Conservation (phyloP, 805 yeast species). For the Monosporozyma solicola region DNA sequence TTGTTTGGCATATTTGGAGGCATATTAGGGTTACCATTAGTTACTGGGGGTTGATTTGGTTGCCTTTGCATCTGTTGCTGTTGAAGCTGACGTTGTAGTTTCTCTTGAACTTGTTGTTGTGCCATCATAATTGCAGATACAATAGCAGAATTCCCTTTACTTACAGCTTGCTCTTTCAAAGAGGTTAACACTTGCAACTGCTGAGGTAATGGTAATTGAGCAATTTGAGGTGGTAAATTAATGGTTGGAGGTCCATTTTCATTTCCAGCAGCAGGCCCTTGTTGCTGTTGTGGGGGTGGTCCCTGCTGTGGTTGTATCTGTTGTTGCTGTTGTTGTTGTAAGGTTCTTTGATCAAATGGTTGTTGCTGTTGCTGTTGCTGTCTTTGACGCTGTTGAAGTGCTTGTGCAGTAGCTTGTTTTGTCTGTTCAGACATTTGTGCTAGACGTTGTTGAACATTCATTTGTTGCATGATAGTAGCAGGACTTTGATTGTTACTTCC, state of each 20-base stretch:
- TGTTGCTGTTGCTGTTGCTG: background rate
- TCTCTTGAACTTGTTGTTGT: constrained; percentile 25
- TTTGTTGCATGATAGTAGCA: constrained; percentile 5
- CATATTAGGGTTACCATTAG: background rate
- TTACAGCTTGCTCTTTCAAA: constrained; percentile 28
- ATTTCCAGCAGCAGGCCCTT: background rate
- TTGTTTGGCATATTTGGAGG: background rate
- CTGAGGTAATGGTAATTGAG: constrained; percentile 26
- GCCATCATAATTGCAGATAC: constrained; percentile 24
- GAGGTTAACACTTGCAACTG: constrained; percentile 26
- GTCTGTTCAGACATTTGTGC: constrained; percentile 4
- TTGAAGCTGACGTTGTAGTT: constrained; percentile 14
- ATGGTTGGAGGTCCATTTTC: constrained; percentile 8
- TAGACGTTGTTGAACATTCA: constrained; percentile 8
- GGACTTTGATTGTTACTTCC: background rate
- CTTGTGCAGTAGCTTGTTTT: constrained; percentile 1
- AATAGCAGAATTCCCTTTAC: constrained; percentile 25
- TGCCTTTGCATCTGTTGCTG: background rate
- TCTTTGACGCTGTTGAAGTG: constrained; percentile 1
- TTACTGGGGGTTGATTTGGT: background rate
- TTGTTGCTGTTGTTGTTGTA: background rate
- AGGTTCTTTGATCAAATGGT: background rate
- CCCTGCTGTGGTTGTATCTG: background rate
- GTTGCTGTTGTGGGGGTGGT: background rate
- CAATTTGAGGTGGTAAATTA: constrained; percentile 29